Evolutionary conservation across 441 rosid species (phyloP).

Genomic region (Biscutella auriculata): DNA sequence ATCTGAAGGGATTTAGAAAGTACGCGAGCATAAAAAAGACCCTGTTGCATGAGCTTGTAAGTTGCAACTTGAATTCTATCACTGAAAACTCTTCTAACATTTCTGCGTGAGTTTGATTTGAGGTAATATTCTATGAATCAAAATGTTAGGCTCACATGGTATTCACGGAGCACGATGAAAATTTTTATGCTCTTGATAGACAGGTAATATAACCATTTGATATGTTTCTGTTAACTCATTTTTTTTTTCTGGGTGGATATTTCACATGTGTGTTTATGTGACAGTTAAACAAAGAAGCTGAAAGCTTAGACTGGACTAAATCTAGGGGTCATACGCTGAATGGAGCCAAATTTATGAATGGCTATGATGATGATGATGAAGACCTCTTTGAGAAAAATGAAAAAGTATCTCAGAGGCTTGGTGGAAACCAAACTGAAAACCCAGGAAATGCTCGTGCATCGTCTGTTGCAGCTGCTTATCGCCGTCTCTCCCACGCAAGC

Average conservation of each 20-base stretch:
- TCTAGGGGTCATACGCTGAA: constrained; percentile 59
- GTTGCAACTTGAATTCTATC: constrained; percentile 5
- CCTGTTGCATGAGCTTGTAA: constrained; percentile 90
- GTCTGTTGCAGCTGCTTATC: constrained; percentile 83
- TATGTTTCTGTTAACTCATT: not conserved
- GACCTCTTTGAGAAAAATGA: constrained; percentile 38
- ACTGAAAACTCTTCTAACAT: not conserved
- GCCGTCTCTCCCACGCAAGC: constrained; percentile 35
- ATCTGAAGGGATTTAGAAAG: constrained; percentile 77
- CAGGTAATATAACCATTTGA: constrained; percentile 64
- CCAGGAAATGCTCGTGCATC: constrained; percentile 58
- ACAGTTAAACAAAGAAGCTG: constrained; percentile 85
- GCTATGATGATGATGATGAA: constrained; percentile 38
- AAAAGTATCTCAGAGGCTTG: constrained; percentile 46
- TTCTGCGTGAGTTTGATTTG: not conserved
- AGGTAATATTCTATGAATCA: constrained; percentile 7
- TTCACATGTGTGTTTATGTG: not conserved
- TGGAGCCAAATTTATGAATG: constrained; percentile 23
- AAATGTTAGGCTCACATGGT: constrained; percentile 88
- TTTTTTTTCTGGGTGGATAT: not conserved
- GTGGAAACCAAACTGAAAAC: constrained; percentile 46
- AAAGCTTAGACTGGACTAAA: constrained; percentile 83
- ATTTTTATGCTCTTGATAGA: constrained; percentile 70
- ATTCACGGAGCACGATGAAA: constrained; percentile 77
- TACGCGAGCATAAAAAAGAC: constrained; percentile 85